Base-by-base conservation (phyloP, 2,329 filamentous ascomycete species). In the Davidsoniella eucalypti region DNA sequence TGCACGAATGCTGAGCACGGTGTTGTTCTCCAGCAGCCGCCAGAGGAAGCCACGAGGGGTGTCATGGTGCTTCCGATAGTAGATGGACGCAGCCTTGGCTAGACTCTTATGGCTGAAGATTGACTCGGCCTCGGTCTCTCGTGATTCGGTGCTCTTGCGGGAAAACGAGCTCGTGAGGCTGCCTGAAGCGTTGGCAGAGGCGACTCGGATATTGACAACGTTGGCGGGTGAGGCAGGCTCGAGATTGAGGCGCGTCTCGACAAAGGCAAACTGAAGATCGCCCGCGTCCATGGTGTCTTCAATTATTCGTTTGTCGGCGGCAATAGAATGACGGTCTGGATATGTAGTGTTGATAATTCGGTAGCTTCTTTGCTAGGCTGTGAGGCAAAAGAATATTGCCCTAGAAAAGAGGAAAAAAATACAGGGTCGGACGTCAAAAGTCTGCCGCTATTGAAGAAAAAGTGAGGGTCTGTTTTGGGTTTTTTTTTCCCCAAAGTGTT, bases 11-110 rank as follows among this genome's bases (percentile, higher is more conserved):
- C 92, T 90, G 57, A 98, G 71, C 55, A 87, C 71, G 57, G 76
- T 84, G 59, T 80, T 78, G 58, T 86, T 79, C 60, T 94, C 83
- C 54, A 95, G 67, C 38, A 96, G 74, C 57, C 90, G 78, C 92
- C 92, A 98, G 44, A 94, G 73, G 61, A 96, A 93, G 64, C 78
- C 86, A 61, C 84, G 80, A 38, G 92, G 92, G 55, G 82, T 80
- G 55, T 75, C 71, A 60, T 83, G 78, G 63, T 82, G 76, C 63
- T 76, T 76, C 50, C 92, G 80, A 64, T 94, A 87, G 68, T 86
- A 94, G 51, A 96, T 74, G 2, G 86, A 87, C 25, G 86, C 82
- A 29, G 87, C 77, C 2, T 72, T 80, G 23, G 90, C 86, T 49
- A 95, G 69, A 60, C 84, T 77, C 55, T 76, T 80, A 54, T 75